Conservation (phyloP, 2,329 filamentous ascomycete species). For the Botryotinia narcissicola region DNA sequence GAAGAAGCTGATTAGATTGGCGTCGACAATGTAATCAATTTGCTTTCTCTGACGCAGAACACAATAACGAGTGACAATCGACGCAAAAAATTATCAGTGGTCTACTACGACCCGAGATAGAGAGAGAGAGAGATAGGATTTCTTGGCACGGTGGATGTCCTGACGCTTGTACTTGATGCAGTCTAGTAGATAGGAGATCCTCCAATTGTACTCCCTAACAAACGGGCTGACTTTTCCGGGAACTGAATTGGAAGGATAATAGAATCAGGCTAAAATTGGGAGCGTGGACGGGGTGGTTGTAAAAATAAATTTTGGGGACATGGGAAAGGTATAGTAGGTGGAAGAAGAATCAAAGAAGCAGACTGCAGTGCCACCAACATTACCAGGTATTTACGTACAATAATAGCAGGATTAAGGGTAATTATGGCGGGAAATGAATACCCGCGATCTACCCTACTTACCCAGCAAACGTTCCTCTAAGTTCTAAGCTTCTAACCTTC, state of each 20-base stretch:
- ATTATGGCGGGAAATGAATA: conserved; percentile 1
- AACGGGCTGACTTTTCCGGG: not conserved
- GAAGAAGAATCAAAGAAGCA: not conserved
- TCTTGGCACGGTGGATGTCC: not conserved
- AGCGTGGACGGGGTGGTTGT: not conserved
- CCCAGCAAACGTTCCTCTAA: not conserved
- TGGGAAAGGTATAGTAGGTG: not conserved
- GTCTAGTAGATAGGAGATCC: conserved; percentile 9
- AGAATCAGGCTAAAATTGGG: not conserved
- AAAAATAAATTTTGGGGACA: not conserved
- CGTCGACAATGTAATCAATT: conserved; percentile 12
- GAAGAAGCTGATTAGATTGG: conserved; percentile 5
- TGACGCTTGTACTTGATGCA: conserved; percentile 5
- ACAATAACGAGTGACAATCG: not conserved
- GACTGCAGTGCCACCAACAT: conserved; percentile 6
- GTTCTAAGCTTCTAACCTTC: conserved; percentile 7
- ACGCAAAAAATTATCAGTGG: not conserved
- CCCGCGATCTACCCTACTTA: not conserved
- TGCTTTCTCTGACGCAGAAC: conserved; percentile 11
- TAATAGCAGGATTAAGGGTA: not conserved
- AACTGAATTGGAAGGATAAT: not conserved
- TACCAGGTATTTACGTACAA: not conserved
- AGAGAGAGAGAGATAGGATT: not conserved
- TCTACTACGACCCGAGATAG: not conserved
- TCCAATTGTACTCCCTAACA: not conserved